Base-by-base conservation (phyloP, 2,329 filamentous ascomycete species). In the Sclerotinia nivalis region DNA sequence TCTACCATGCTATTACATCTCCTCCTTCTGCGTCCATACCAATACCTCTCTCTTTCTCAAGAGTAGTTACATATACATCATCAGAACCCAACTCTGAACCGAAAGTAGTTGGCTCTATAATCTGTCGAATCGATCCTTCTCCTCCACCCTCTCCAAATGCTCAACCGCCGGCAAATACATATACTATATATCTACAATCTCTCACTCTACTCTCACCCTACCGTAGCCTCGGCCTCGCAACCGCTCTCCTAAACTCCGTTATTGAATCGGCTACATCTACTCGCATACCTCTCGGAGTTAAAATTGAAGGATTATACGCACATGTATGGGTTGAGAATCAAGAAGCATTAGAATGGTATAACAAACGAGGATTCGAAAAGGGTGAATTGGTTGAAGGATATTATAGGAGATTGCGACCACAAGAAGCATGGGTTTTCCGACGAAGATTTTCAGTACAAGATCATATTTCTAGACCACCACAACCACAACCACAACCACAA, bases 261-360 rank as follows among this genome's bases (percentile, higher is more conserved):
- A 75, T 79, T 22, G 34, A 45, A 37, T n/a, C 37, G 15, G 66
- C 66, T 34, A 68, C 66, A 52, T 50, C 52, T 22, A 13, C 55
- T 49, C 66, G 45, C 28, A 49, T 68, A 22, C 66, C 66, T 2
- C 2, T 61, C 4, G 72, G 72, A 7, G 22, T 76, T 4, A 73
- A 66, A 76, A 82, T 78, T 66, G 75, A 75, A 61, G 82, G 82
- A 56, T 80, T 89, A 22, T 90, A 87, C 73, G 89, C 89, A 6
- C 89, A 91, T 77, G 89, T 91, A 22, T 91, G 89, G 89, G 88
- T 88, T 15, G 84, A 88, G 71, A 90, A 90, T 77, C 83, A 85
- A 2, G 88, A 90, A 28, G 89, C 84, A 0, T 79, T 90, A 71
- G 81, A 81, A 70, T 91, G 89, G 88, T 91, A 91, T 79, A 75